A percentile compares a stretch with the other conserved stretches of the same genome.
phyloP scores from a whole-genome alignment of 1,284 basidiomycete genomes.

The Ganoderma meredithae region DNA sequence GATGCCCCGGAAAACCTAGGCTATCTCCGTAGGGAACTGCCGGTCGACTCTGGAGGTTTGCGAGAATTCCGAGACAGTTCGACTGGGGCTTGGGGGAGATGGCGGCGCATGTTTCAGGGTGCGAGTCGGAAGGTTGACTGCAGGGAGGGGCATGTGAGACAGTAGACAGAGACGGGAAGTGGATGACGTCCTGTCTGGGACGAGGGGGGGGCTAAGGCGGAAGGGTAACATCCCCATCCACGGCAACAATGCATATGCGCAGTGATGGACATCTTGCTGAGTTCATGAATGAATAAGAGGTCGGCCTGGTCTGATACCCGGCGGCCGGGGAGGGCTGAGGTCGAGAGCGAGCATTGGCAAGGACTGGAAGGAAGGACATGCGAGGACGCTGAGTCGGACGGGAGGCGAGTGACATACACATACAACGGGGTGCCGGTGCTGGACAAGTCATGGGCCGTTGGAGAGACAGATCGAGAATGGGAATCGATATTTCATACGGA shows the following conservation, averaged over 20 bases:
- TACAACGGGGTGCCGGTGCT: neutral
- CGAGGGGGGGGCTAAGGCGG: constrained; percentile 18
- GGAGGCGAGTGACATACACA: neutral
- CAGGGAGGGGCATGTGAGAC: constrained; percentile 18
- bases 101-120: neutral
- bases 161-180: constrained; percentile 17
- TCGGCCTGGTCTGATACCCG: neutral
- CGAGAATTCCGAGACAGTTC: neutral
- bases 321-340: neutral
- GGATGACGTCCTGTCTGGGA: constrained; percentile 14
- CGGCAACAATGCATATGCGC: constrained; percentile 18
- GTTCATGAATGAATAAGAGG: constrained; percentile 9
- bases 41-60: neutral
- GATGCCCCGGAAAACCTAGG: constrained; percentile 8
- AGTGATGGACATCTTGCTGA: constrained; percentile 25
- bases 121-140: neutral
- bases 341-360: neutral
- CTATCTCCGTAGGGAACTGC: neutral
- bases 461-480: neutral
- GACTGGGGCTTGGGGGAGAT: neutral
- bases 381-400: neutral
- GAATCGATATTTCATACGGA: neutral
- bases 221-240: constrained; percentile 16
- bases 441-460: neutral
- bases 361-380: neutral